These are phyloP conservation scores for Crithidia expoeki DNA, from an alignment of 208 protist species.

Conservation along the genomic window DNA sequence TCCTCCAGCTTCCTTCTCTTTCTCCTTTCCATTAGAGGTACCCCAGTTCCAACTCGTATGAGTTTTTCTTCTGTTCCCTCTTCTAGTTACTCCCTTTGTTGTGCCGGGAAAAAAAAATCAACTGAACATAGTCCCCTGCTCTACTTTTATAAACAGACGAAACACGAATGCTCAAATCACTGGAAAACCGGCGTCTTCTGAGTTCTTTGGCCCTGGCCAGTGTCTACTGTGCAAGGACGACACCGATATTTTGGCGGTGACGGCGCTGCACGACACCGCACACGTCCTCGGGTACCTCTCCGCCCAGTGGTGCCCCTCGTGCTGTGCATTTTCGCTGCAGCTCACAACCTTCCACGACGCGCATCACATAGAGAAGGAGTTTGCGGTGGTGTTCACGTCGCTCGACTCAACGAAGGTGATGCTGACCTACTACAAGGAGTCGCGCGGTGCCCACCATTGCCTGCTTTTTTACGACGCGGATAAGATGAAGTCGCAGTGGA, in stretches of 20 bases:
- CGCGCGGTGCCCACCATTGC: no score
- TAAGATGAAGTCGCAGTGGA: no score
- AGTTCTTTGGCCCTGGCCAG: slow-evolving; percentile 11
- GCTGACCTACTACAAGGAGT: no score
- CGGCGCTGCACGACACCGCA: slow-evolving; percentile 4
- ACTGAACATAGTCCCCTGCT: no score
- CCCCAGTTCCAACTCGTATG: no score
- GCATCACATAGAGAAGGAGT: slow-evolving; percentile 19
- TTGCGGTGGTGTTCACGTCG: no score
- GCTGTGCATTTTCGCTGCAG: slow-evolving; percentile 65
- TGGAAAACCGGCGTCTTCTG: no score
- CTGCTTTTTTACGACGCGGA: no score
- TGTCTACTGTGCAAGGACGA: slow-evolving; percentile 51
- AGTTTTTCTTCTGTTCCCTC: not conserved
- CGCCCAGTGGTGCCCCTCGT: slow-evolving; percentile 86
- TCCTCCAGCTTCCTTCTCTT: not conserved
- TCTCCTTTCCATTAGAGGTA: not conserved
- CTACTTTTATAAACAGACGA: not conserved
- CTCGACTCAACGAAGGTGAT: no score
- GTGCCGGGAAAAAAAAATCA: no score
- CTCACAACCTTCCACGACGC: slow-evolving; percentile 62
- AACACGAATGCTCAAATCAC: no score
- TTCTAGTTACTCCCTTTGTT: slow-evolving; percentile 8
- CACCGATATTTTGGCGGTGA: slow-evolving; percentile 17
- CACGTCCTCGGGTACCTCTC: slow-evolving; percentile 75